A percentile compares a stretch with the other conserved stretches of the same genome.
These are phyloP conservation scores for Cudoniella acicularis DNA, from an alignment of 495 filamentous ascomycete genomes.

Conservation along the genomic window DNA sequence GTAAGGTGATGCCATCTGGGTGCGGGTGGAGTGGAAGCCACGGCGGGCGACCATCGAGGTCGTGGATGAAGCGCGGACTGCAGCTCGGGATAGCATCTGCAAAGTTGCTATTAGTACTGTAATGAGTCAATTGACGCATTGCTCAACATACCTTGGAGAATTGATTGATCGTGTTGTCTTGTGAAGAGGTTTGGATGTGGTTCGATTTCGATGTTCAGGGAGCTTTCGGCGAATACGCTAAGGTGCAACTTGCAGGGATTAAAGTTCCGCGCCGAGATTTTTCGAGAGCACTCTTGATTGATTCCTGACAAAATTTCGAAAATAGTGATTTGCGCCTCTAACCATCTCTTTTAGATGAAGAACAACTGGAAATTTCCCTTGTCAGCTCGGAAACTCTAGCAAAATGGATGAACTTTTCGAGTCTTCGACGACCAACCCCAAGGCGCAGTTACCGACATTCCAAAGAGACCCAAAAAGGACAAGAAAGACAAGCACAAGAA, in stretches of 20 bases:
- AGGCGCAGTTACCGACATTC: conserved; percentile 27
- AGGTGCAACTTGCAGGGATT: not conserved
- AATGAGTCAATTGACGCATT: conserved; percentile 3
- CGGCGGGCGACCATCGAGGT: conserved; percentile 74
- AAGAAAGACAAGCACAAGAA: conserved; percentile 54
- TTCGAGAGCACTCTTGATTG: not conserved
- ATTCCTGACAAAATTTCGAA: not conserved
- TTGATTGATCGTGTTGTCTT: conserved; percentile 21
- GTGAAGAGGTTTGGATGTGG: conserved; percentile 7
- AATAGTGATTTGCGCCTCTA: not conserved
- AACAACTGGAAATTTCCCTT: not conserved
- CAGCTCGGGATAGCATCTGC: conserved; percentile 84
- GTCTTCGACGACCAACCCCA: conserved; percentile 72
- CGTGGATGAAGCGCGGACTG: conserved; percentile 59
- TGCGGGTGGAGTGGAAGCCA: conserved; percentile 86
- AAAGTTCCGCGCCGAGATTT: conserved; percentile 1
- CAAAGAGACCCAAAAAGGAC: conserved; percentile 33
- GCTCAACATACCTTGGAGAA: conserved; percentile 26
- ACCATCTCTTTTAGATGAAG: not conserved
- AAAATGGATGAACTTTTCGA: conserved; percentile 62
- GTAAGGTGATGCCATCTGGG: conserved; percentile 84
- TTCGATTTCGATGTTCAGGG: conserved; percentile 12
- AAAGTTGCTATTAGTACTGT: conserved; percentile 7
- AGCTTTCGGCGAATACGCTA: conserved; percentile 3
- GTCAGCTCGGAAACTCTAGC: not conserved